Evolutionary conservation across 495 filamentous ascomycete genomes (phyloP).

Genomic region (Neurospora sp.): DNA sequence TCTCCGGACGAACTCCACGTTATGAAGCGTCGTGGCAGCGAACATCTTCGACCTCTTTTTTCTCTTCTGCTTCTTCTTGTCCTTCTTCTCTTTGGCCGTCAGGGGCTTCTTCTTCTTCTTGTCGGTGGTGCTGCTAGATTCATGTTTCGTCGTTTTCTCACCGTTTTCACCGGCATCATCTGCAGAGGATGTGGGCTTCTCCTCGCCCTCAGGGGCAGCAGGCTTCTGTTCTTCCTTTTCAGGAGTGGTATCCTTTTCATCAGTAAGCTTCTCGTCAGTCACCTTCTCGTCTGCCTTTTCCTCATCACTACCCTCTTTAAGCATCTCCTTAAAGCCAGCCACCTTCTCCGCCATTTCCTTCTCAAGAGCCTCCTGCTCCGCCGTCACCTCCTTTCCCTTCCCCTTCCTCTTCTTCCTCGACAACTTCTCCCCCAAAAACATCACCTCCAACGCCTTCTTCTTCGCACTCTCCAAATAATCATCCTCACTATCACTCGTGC

Average conservation of each 20-base stretch:
- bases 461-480: neutral
- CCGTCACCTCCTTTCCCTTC: neutral
- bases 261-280: neutral
- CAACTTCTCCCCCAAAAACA: neutral
- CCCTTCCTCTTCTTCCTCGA: neutral
- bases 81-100: neutral
- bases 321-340: neutral
- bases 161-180: neutral
- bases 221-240: neutral
- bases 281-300: conserved; percentile 7
- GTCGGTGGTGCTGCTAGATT: neutral
- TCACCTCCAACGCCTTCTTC: neutral
- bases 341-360: neutral
- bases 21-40: neutral
- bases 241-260: neutral
- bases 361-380: neutral
- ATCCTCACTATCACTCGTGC: neutral
- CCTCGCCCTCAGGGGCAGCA: neutral
- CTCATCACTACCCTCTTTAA: conserved; percentile 6
- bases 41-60: conserved; percentile 27
- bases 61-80: conserved; percentile 9
- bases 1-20: neutral
- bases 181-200: neutral
- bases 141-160: neutral
- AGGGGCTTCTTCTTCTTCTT: conserved; percentile 7